These are phyloP conservation scores for Apiotrichum siamense DNA, from an alignment of 1,284 basidiomycete genomes.

Conservation along the genomic window DNA sequence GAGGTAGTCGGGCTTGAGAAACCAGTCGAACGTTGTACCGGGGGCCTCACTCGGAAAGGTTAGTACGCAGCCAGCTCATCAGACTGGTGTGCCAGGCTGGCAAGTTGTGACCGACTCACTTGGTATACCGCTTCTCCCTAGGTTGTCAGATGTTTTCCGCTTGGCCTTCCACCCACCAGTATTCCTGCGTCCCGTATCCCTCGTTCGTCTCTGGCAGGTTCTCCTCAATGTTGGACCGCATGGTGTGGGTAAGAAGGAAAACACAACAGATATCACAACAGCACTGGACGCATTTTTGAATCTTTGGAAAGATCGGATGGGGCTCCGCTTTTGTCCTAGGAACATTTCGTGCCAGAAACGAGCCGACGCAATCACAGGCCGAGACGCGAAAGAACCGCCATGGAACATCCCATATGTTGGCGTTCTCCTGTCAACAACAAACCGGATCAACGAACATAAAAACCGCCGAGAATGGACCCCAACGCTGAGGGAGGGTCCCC, in stretches of 20 bases:
- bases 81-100: no score
- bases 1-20: slow-evolving; percentile 43
- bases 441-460: background rate
- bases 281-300: background rate
- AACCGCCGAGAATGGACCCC: slow-evolving; percentile 34
- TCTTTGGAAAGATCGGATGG: background rate
- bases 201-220: slow-evolving; percentile 62
- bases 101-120: no score
- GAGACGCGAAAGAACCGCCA: no score
- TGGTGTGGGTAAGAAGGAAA: background rate
- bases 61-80: no score
- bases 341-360: no score
- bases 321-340: no score
- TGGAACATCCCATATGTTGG: no score
- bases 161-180: slow-evolving; percentile 58
- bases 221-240: slow-evolving; percentile 31
- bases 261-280: background rate
- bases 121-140: slow-evolving; percentile 63
- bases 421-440: background rate
- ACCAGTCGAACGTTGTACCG: slow-evolving; percentile 66
- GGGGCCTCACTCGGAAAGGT: slow-evolving; percentile 50
- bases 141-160: slow-evolving; percentile 27
- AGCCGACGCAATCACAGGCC: no score
- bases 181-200: slow-evolving; percentile 65
- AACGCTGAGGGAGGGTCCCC: slow-evolving; percentile 37